A percentile compares a stretch with the other conserved stretches of the same genome.
Conservation (phyloP, 1,139 yeast species). For the Candida sanyaensis region DNA sequence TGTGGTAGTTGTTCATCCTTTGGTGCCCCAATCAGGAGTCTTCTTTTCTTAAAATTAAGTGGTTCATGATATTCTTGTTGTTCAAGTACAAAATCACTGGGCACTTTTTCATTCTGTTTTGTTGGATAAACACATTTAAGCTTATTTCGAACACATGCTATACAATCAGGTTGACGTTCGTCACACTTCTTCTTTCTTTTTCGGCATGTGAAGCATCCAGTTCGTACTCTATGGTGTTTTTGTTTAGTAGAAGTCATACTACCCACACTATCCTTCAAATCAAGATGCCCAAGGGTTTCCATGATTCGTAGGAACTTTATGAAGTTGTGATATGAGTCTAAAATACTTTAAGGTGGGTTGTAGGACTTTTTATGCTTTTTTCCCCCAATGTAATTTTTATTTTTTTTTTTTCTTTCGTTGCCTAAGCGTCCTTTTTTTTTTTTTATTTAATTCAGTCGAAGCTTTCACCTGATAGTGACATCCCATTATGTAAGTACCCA, state of each 20-base stretch:
- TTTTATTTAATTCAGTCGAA: too few species aligned
- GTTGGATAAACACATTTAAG: slow-evolving; percentile 10
- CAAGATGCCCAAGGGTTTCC: too few species aligned
- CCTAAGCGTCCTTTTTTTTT: too few species aligned
- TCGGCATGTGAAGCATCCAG: slow-evolving; percentile 22
- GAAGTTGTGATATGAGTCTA: too few species aligned
- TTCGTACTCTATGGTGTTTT: slow-evolving; percentile 5
- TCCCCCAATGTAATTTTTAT: too few species aligned
- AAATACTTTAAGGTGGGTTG: too few species aligned
- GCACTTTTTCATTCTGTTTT: slow-evolving; percentile 6
- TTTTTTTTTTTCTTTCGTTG: too few species aligned
- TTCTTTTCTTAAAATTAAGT: neutral
- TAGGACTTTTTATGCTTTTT: too few species aligned
- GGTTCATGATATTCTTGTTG: slow-evolving; percentile 2
- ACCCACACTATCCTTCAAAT: too few species aligned
- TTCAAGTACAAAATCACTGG: slow-evolving; percentile 7
- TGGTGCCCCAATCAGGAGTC: neutral
- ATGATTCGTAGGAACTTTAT: too few species aligned
- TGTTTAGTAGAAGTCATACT: neutral
- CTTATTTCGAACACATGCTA: slow-evolving; percentile 18
- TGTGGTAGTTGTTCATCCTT: neutral
- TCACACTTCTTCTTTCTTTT: slow-evolving; percentile 28
- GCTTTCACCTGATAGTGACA: too few species aligned
- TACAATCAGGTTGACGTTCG: slow-evolving; percentile 27
- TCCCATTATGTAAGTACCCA: too few species aligned